phyloP scores from a whole-genome alignment of 2,329 filamentous ascomycete genomes.

The Aspergillus costaricaensis region DNA sequence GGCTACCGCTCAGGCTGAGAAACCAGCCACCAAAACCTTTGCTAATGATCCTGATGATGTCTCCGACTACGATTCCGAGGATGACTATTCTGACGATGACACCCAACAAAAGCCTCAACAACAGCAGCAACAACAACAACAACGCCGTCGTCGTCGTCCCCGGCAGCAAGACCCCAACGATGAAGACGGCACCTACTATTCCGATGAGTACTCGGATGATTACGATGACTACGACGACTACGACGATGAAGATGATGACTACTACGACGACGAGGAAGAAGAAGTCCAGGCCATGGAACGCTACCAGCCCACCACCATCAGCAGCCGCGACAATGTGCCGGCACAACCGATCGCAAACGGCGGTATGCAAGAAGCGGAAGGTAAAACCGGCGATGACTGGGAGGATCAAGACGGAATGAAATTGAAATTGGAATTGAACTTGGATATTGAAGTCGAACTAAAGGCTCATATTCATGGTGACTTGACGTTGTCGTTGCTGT shows the following conservation, averaged over 20 bases:
- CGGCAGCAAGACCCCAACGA: constrained; percentile 27
- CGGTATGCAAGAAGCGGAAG: constrained; percentile 25
- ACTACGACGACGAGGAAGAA: constrained; percentile 34
- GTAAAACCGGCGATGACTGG: constrained; percentile 20
- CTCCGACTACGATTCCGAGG: constrained; percentile 34
- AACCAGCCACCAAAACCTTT: constrained; percentile 30
- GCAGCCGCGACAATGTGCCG: constrained; percentile 13
- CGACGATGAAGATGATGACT: constrained; percentile 35
- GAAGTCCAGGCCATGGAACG: constrained; percentile 28
- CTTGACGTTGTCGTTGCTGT: constrained; percentile 57
- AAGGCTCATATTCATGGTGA: constrained; percentile 68
- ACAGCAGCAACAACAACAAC: constrained; percentile 16
- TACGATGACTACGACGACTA: constrained; percentile 37
- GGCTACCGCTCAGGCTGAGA: constrained; percentile 30
- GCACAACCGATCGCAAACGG: constrained; percentile 20
- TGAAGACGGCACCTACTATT: constrained; percentile 34
- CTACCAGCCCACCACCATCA: constrained; percentile 23
- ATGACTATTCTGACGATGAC: constrained; percentile 31
- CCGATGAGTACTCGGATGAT: constrained; percentile 27
- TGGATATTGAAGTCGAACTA: constrained; percentile 64
- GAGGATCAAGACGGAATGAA: constrained; percentile 51
- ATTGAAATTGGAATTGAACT: constrained; percentile 60
- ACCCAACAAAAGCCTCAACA: constrained; percentile 17
- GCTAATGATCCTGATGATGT: constrained; percentile 27
- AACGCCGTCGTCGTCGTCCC: constrained; percentile 22